Conservation (phyloP, 805 yeast genomes). For the Debaryomyces castellii region DNA sequence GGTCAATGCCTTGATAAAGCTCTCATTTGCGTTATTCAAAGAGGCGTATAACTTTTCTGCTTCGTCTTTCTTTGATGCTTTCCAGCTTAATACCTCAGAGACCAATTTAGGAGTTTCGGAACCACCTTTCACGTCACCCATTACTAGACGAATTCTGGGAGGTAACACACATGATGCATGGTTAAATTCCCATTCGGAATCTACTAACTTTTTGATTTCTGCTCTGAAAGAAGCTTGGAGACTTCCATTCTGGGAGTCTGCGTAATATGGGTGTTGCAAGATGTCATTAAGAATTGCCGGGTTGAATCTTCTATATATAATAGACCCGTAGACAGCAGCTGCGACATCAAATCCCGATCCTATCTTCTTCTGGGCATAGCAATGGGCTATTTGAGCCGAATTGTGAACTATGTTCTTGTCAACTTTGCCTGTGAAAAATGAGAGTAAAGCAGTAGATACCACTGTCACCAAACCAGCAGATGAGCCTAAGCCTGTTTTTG, state of each 20-base stretch:
- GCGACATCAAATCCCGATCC: constrained; percentile 99
- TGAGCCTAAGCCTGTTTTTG: constrained; percentile 95
- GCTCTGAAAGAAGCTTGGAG: constrained; percentile 2
- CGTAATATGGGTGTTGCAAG: constrained; percentile 18
- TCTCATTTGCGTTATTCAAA: constrained; percentile 59
- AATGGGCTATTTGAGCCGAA: constrained; percentile 85
- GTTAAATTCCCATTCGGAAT: constrained; percentile 61
- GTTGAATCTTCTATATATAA: constrained; percentile 73
- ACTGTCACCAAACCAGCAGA: constrained; percentile 92
- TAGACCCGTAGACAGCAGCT: constrained; percentile 89
- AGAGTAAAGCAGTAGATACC: constrained; percentile 65
- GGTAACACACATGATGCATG: constrained; percentile 64
- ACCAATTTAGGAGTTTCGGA: constrained; percentile 94
- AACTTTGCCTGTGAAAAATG: constrained; percentile 43
- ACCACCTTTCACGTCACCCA: constrained; percentile 94
- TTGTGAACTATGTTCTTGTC: constrained; percentile 59
- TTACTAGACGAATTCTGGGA: constrained; percentile 60
- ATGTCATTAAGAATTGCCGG: constrained; percentile 50
- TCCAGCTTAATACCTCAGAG: constrained; percentile 72
- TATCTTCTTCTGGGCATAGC: constrained; percentile 89
- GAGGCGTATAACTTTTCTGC: constrained; percentile 52
- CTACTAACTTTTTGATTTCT: constrained; percentile 36
- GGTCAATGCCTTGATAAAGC: constrained; percentile 50
- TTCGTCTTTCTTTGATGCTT: constrained; percentile 46
- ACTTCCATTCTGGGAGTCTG: constrained; percentile 17